These are phyloP conservation scores for Colletotrichum horii DNA, from an alignment of 2,329 filamentous ascomycete genomes.

Conservation along the genomic window DNA sequence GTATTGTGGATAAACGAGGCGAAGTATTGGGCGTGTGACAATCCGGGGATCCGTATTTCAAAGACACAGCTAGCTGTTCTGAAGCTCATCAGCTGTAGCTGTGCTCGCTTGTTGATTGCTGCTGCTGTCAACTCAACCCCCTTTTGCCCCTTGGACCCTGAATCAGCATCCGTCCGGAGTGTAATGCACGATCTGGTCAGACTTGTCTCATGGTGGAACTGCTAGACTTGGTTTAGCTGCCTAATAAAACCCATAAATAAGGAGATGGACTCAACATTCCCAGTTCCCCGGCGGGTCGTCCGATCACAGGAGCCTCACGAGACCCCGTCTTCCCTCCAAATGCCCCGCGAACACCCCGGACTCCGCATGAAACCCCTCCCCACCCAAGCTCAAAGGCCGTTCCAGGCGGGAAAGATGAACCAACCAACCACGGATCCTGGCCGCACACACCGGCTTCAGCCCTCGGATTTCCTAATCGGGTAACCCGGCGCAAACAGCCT, in stretches of 20 bases:
- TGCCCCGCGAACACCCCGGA: constrained; percentile 6
- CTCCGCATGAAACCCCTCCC: not conserved
- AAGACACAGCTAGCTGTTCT: not conserved
- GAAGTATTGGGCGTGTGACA: not conserved
- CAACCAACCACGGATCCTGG: not conserved
- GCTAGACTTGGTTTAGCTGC: not conserved
- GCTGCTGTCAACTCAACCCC: not conserved
- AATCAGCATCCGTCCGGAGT: not conserved
- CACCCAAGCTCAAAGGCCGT: not conserved
- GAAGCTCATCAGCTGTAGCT: not conserved
- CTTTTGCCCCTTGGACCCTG: not conserved
- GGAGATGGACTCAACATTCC: not conserved
- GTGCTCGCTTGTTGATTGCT: not conserved
- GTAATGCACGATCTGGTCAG: not conserved
- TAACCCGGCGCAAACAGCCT: constrained; percentile 9
- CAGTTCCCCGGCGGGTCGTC: not conserved
- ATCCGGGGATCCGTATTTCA: not conserved
- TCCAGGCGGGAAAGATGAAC: not conserved
- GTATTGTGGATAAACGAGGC: not conserved
- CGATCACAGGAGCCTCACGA: not conserved
- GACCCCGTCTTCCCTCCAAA: not conserved
- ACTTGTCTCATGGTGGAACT: not conserved
- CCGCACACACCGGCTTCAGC: not conserved
- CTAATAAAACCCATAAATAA: not conserved
- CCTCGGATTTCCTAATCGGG: constrained; percentile 13